Base-by-base conservation (phyloP, 2,329 filamentous ascomycete species). In the Fusarium albidum region DNA sequence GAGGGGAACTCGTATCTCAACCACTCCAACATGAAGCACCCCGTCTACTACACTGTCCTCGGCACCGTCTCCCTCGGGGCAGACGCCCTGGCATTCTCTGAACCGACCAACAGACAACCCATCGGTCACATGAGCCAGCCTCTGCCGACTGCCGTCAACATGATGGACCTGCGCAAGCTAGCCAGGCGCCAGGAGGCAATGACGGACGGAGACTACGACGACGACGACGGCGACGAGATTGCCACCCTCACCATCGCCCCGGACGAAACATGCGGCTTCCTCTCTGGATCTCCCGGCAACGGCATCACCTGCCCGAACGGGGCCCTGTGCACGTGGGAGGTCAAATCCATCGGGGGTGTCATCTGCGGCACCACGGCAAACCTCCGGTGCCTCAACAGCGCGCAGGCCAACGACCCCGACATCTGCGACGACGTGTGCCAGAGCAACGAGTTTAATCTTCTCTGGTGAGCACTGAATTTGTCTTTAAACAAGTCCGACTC, bases 371-470 rank as follows among this genome's bases (percentile, higher is more conserved):
- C n/a, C 4, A 9, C 9, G 11, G 46, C 28, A 2, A 18, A 52
- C 6, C 33, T 47, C 4, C 21, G 13, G 13, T 61, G 58, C 15
- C 14, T 27, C 4, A 35, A 52, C 3, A 34, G 39, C 4, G 31
- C 27, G 1, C 33, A 48, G 0, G 49, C 50, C 12, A 11, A 38
- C 0, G 18, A 61, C 12, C 42, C 57, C 0, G 42, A 47, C 4
- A 8, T 49, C 8, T 61, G 58, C 11, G 13, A 55, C 15, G 58
- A 61, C 11, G 53, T 61, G 9, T 61, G 57, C 10, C 53, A 61
- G 18, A 55, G 47, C 10, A 61, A 61, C 41, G 6, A 21, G 6
- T 61, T 37, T 25, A 55, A 61, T 10, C 58, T 61, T 9, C 49
- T 54, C 9, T 61, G 58, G 58, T 61, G 14, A 40, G 57, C 5